These are phyloP conservation scores for Fusarium heterosporum DNA, from an alignment of 2,329 filamentous ascomycete species.

Conservation along the genomic window DNA sequence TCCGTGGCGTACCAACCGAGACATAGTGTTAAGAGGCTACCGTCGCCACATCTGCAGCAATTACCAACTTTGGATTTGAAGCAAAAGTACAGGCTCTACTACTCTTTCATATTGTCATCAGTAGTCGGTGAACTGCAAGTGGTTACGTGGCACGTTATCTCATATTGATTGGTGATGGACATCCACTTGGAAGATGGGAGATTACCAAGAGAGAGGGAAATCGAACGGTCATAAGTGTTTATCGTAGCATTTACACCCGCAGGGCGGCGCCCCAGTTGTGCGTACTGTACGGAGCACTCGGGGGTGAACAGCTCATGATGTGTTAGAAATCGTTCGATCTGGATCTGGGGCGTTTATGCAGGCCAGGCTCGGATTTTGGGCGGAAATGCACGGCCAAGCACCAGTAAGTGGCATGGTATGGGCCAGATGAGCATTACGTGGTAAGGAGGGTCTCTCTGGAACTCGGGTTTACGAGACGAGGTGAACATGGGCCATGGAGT, in stretches of 20 bases:
- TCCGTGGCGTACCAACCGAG: background rate
- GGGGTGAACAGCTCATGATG: conserved; percentile 33
- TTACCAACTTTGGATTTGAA: background rate
- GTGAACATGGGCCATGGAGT: background rate
- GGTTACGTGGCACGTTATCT: conserved; percentile 3
- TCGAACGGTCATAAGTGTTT: conserved; percentile 21
- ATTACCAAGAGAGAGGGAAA: conserved; percentile 8
- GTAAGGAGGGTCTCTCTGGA: background rate
- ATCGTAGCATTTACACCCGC: conserved; percentile 24
- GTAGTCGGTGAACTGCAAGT: background rate
- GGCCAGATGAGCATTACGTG: background rate
- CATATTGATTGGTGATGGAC: conserved; percentile 5
- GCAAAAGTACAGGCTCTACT: background rate
- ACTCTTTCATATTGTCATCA: background rate
- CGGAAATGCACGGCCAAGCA: conserved; percentile 5
- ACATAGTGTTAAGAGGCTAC: background rate
- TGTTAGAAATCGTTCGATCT: conserved; percentile 37
- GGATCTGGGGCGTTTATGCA: conserved; percentile 22
- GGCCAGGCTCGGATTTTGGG: conserved; percentile 5
- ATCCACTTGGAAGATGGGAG: background rate
- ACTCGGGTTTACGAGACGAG: background rate
- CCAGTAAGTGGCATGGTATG: background rate
- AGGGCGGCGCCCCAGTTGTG: conserved; percentile 17
- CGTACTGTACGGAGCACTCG: conserved; percentile 35
- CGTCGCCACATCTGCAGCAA: background rate